Conservation (phyloP, 2,329 filamentous ascomycete species). For the Pyrenophora graminea region DNA sequence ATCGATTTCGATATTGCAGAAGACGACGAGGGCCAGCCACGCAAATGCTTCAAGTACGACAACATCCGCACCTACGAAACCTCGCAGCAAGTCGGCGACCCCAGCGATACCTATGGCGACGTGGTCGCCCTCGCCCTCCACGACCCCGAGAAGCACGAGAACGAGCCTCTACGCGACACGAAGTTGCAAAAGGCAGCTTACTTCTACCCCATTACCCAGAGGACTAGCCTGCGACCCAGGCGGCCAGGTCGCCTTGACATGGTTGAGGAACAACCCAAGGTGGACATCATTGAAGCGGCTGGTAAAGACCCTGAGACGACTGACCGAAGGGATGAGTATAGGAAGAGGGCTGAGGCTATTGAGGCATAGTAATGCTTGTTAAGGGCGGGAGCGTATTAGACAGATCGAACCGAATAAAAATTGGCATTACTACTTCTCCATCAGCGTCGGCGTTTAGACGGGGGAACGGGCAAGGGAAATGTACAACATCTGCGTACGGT, state of each 20-base stretch:
- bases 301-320: constrained; percentile 57
- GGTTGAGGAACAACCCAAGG: constrained; percentile 51
- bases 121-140: constrained; percentile 62
- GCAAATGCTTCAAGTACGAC: constrained; percentile 61
- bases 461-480: too few relatives aligned
- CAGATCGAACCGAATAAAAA: too few relatives aligned
- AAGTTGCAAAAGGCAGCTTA: constrained; percentile 60
- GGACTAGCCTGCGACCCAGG: constrained; percentile 57
- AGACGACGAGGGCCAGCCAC: constrained; percentile 51
- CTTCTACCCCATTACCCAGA: constrained; percentile 64
- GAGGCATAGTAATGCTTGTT: constrained; percentile 6
- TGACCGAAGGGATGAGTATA: constrained; percentile 52
- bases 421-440: too few relatives aligned
- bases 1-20: constrained; percentile 40
- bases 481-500: too few relatives aligned
- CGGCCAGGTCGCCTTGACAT: constrained; percentile 48
- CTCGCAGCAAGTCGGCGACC: constrained; percentile 56
- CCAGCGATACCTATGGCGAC: constrained; percentile 59
- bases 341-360: constrained; percentile 50
- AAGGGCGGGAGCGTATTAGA: too few relatives aligned
- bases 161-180: constrained; percentile 41
- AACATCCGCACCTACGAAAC: constrained; percentile 66
- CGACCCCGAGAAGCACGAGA: constrained; percentile 51
- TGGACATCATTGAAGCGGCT: constrained; percentile 58
- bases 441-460: too few relatives aligned